Evolutionary conservation across 192 early-diverging fungal genomes (phyloP).

Genomic region (Coemansia sp.): DNA sequence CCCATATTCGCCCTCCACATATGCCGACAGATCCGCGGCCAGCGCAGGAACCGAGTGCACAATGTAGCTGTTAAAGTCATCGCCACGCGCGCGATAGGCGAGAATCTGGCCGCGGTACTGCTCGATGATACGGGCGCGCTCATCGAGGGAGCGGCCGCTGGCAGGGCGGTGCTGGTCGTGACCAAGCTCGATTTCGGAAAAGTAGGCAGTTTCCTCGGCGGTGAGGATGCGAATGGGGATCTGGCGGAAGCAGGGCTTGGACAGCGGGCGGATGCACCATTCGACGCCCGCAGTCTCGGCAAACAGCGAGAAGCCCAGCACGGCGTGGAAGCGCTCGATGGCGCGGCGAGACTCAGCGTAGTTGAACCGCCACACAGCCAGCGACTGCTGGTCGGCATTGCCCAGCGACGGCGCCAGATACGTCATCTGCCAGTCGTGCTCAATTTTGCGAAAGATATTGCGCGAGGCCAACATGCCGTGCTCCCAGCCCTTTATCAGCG

Average conservation of each 20-base stretch:
- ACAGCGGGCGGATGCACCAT: slow-evolving; percentile 47
- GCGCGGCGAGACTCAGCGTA: slow-evolving; percentile 27
- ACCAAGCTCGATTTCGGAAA: slow-evolving; percentile 21
- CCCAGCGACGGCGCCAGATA: slow-evolving; percentile 31
- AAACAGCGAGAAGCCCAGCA: slow-evolving; percentile 31
- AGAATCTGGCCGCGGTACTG: slow-evolving; percentile 28
- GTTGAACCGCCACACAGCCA: slow-evolving; percentile 45
- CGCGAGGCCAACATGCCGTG: slow-evolving; percentile 16
- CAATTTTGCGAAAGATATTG: slow-evolving; percentile 40
- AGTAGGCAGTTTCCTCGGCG: slow-evolving; percentile 15
- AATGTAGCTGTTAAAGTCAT: slow-evolving; percentile 22
- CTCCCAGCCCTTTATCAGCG: slow-evolving; percentile 39
- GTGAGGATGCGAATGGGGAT: slow-evolving; percentile 19
- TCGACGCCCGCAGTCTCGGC: slow-evolving; percentile 13
- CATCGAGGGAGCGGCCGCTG: background rate
- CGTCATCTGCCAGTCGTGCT: slow-evolving; percentile 48
- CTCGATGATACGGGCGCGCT: slow-evolving; percentile 17
- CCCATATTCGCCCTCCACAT: slow-evolving; percentile 39
- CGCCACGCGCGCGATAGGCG: slow-evolving; percentile 8
- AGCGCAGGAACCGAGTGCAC: slow-evolving; percentile 24
- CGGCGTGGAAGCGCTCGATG: slow-evolving; percentile 16
- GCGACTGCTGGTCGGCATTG: background rate
- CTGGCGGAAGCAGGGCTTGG: slow-evolving; percentile 11
- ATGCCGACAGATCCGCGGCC: slow-evolving; percentile 29
- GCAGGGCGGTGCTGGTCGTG: background rate